Evolutionary conservation across 257 asterid genomes (phyloP).

Genomic region (Solanum sparsipilum): DNA sequence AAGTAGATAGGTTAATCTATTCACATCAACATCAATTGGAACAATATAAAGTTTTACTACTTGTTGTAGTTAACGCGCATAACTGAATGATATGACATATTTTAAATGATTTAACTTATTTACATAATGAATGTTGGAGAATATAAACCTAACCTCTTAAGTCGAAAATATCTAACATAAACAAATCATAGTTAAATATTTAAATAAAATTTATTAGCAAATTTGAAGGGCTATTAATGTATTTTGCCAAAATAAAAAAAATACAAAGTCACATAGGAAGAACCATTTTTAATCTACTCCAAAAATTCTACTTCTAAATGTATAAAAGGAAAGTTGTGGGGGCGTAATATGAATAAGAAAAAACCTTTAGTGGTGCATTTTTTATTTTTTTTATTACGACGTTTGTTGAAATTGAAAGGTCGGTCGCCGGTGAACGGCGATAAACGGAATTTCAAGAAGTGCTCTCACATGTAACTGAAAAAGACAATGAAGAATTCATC

Average conservation of each 20-base stretch:
- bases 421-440: not conserved
- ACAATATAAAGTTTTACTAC: not conserved
- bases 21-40: not conserved
- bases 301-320: not conserved
- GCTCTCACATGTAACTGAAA: not conserved
- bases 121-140: not conserved
- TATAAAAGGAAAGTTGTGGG: not conserved
- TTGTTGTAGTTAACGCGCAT: not conserved
- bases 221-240: not conserved
- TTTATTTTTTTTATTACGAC: not conserved
- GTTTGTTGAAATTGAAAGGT: not conserved
- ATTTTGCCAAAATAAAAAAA: too few relatives aligned
- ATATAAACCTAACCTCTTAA: not conserved
- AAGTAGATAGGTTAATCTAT: not conserved
- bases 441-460: not conserved
- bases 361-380: not conserved
- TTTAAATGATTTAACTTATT: not conserved
- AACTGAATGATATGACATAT: not conserved
- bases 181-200: not conserved
- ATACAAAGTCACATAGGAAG: not conserved
- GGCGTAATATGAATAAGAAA: not conserved
- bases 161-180: not conserved
- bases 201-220: not conserved
- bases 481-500: not conserved
- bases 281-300: not conserved